phyloP scores from a whole-genome alignment of 306 rosid genomes.

The Acacia crassicarpa region DNA sequence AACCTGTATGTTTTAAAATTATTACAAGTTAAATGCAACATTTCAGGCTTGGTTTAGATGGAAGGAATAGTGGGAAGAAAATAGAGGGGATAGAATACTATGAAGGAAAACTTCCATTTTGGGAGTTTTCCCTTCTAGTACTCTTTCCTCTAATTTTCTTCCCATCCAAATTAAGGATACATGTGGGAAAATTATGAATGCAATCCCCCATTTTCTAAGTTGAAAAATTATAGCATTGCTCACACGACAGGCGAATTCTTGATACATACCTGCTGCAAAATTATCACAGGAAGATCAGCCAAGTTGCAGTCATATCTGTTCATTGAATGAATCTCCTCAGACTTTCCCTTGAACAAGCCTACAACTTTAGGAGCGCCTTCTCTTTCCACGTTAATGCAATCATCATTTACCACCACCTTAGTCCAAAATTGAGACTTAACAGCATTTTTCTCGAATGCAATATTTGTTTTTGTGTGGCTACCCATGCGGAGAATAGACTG shows the following conservation, averaged over 20 bases:
- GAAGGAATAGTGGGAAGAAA: too few species aligned
- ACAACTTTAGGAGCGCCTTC: conserved; percentile 84
- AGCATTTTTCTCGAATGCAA: conserved; percentile 35
- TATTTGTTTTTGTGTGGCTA: conserved; percentile 44
- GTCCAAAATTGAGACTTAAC: conserved; percentile 72
- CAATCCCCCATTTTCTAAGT: neutral
- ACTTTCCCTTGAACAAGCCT: conserved; percentile 67
- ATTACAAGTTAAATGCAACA: conserved; percentile 21
- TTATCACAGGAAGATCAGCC: conserved; percentile 80
- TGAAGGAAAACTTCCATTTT: too few species aligned
- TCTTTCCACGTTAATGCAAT: conserved; percentile 75
- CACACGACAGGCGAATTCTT: neutral
- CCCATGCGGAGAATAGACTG: conserved; percentile 54
- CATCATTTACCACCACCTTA: conserved; percentile 76
- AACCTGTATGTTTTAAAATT: conserved; percentile 55
- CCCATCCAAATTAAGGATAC: neutral
- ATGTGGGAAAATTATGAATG: neutral
- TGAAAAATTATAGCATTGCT: neutral
- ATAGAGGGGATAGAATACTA: too few species aligned
- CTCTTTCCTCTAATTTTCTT: too few species aligned
- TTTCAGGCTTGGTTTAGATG: neutral
- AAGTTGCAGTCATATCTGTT: conserved; percentile 75
- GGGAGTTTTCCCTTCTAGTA: too few species aligned
- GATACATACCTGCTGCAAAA: conserved; percentile 79
- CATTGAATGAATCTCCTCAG: conserved; percentile 64